A percentile compares a stretch with the other conserved stretches of the same genome.
Conservation (phyloP, 352 stramenopile species). For the Phytopythium boreale region DNA sequence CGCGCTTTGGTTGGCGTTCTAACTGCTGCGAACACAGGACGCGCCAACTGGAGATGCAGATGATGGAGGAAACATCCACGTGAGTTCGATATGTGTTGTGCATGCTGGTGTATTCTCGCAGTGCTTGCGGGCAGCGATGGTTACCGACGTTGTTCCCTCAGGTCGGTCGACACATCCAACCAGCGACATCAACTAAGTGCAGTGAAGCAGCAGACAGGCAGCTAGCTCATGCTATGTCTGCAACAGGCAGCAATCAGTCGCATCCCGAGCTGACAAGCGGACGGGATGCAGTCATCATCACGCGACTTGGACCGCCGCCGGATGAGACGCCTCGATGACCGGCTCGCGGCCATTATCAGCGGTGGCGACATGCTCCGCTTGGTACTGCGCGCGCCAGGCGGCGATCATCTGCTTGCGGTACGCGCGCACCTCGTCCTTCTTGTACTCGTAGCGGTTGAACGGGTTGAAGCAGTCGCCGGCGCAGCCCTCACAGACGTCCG, state of each 20-base stretch:
- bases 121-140: background rate
- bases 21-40: background rate
- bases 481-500: conserved; percentile 72
- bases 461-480: conserved; percentile 72
- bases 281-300: conserved; percentile 1
- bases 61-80: background rate
- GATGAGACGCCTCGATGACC: background rate
- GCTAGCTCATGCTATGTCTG: background rate
- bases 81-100: background rate
- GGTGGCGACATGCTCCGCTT: background rate
- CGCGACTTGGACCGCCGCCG: background rate
- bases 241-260: background rate
- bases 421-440: conserved; percentile 54
- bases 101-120: background rate
- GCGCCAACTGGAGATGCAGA: background rate
- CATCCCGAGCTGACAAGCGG: background rate
- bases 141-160: background rate
- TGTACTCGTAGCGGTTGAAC: conserved; percentile 71
- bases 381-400: conserved; percentile 37
- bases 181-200: background rate
- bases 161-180: background rate
- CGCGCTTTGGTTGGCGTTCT: background rate
- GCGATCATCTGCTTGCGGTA: conserved; percentile 74
- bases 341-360: background rate
- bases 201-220: background rate